These are phyloP conservation scores for Alternaria solani DNA, from an alignment of 2,329 filamentous ascomycete genomes.

Conservation along the genomic window DNA sequence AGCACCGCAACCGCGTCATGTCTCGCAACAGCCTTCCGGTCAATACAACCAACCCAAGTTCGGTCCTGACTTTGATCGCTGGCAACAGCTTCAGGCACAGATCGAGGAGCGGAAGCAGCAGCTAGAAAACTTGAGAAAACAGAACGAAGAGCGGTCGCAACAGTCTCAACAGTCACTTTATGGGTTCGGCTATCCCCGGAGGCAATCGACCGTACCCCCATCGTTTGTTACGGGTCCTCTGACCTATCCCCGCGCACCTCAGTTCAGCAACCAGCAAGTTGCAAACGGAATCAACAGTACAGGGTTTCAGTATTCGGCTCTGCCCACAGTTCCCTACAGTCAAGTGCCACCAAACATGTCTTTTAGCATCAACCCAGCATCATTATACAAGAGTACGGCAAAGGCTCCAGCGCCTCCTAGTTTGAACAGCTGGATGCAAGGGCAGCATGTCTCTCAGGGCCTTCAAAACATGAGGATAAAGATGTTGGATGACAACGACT, in stretches of 20 bases:
- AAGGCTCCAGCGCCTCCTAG: too few relatives aligned
- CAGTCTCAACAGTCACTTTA: background rate
- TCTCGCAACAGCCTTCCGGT: background rate
- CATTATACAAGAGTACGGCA: background rate
- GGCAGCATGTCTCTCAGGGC: background rate
- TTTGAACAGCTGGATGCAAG: background rate
- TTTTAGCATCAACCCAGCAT: background rate
- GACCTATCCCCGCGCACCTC: constrained; percentile 3
- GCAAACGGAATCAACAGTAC: background rate
- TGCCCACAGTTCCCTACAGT: background rate
- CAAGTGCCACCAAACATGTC: background rate
- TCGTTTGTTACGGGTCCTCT: background rate
- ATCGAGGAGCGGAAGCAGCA: constrained; percentile 3
- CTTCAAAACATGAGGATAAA: background rate
- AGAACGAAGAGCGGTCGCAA: background rate
- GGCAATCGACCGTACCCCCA: background rate
- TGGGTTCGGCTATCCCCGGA: background rate
- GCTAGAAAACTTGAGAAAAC: background rate
- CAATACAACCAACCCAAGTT: background rate
- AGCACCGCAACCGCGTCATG: background rate
- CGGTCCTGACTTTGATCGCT: background rate
- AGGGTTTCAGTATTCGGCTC: background rate
- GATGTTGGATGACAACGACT: background rate
- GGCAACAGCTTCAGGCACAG: background rate
- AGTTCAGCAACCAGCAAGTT: background rate